A percentile compares a stretch with the other conserved stretches of the same genome.
phyloP scores from a whole-genome alignment of 2,329 filamentous ascomycete species.

The Pseudogymnoascus sp. region DNA sequence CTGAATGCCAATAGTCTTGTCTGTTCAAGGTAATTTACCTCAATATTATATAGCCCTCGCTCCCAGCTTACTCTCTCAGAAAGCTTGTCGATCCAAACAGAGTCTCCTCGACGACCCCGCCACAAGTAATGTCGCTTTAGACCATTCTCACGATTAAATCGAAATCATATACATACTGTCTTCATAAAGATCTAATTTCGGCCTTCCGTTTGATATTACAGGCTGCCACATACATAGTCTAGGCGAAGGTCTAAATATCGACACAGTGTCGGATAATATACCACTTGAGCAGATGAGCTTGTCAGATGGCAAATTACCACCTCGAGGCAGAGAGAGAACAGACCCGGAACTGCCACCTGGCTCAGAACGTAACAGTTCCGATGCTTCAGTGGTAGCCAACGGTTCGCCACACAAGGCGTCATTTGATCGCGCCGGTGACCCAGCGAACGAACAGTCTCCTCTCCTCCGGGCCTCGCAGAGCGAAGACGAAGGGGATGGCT shows the following conservation, averaged over 20 bases:
- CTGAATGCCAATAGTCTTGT: not conserved
- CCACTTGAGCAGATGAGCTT: conserved; percentile 10
- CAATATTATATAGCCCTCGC: not conserved
- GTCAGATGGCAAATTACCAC: conserved; percentile 11
- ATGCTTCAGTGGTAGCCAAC: conserved; percentile 9
- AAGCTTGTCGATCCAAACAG: not conserved
- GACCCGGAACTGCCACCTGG: not conserved
- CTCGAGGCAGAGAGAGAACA: conserved; percentile 9
- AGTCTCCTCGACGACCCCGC: not conserved
- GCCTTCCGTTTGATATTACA: not conserved
- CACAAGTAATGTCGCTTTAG: not conserved
- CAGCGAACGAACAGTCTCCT: conserved; percentile 39
- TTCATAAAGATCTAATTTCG: not conserved
- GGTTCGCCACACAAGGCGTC: conserved; percentile 16
- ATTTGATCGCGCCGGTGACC: conserved; percentile 18
- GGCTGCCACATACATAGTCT: not conserved
- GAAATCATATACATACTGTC: not conserved
- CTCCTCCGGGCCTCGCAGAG: conserved; percentile 35
- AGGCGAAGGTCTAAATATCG: not conserved
- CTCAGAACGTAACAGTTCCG: conserved; percentile 1
- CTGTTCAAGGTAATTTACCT: not conserved
- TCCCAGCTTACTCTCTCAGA: not conserved
- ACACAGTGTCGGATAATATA: not conserved
- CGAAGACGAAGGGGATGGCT: conserved; percentile 29
- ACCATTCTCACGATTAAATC: not conserved